Conservation (phyloP, 148 eudicot species). For the Oxyria digyna region DNA sequence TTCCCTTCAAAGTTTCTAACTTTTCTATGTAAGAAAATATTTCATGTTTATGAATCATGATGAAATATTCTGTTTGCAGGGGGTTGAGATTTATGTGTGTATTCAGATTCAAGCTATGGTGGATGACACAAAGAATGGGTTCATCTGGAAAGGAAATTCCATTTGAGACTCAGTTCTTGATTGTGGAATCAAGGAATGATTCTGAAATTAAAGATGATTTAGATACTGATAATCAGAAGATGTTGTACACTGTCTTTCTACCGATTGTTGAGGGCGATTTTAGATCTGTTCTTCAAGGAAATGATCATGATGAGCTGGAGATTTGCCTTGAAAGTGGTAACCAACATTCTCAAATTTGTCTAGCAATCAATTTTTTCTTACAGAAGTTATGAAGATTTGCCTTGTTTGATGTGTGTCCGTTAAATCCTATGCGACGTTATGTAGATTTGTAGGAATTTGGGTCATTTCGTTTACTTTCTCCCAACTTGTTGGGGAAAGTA, state of each 20-base stretch:
- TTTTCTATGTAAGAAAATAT: too few species aligned
- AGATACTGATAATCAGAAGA: conserved; percentile 14
- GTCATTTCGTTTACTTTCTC: too few species aligned
- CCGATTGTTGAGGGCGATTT: conserved; percentile 84
- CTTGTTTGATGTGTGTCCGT: too few species aligned
- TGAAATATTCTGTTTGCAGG: conserved; percentile 23
- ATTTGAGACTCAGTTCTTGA: conserved; percentile 69
- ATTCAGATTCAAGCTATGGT: conserved; percentile 84
- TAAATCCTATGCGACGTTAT: too few species aligned
- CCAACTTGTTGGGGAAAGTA: too few species aligned
- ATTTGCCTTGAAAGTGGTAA: conserved; percentile 87
- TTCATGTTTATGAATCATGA: not conserved
- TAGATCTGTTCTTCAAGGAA: conserved; percentile 83
- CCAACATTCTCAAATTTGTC: too few species aligned
- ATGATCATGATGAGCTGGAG: conserved; percentile 54
- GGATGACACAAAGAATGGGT: conserved; percentile 96
- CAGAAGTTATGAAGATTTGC: too few species aligned
- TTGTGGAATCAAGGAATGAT: conserved; percentile 41
- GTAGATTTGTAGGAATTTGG: too few species aligned
- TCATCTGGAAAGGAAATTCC: conserved; percentile 56
- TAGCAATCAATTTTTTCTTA: too few species aligned
- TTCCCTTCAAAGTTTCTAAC: too few species aligned
- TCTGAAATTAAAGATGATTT: conserved; percentile 13
- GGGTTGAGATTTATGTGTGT: conserved; percentile 69
- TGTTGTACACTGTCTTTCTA: conserved; percentile 52